Conservation (phyloP, 2,329 filamentous ascomycete genomes). For the Cladosporium colombiae region DNA sequence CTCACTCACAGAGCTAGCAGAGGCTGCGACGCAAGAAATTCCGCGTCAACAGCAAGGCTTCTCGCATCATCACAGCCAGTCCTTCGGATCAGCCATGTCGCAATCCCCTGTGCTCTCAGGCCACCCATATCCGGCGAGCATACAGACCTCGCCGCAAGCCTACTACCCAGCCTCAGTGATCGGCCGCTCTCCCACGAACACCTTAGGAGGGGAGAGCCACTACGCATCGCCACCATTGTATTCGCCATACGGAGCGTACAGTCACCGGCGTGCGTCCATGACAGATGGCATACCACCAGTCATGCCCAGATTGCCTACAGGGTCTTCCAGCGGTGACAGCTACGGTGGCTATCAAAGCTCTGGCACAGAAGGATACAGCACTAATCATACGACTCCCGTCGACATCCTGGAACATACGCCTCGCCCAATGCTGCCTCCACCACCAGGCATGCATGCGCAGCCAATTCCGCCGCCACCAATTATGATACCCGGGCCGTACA, state of each 20-base stretch:
- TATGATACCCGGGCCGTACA: conserved; percentile 49
- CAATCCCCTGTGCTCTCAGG: conserved; percentile 32
- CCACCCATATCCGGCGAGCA: conserved; percentile 26
- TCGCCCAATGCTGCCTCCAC: conserved; percentile 35
- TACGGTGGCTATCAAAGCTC: conserved; percentile 32
- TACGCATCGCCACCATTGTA: conserved; percentile 31
- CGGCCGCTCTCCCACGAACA: conserved; percentile 31
- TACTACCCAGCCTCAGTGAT: conserved; percentile 23
- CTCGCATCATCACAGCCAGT: conserved; percentile 32
- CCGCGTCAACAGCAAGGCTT: conserved; percentile 23
- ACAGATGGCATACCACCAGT: conserved; percentile 22
- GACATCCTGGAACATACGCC: conserved; percentile 35
- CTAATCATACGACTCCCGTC: conserved; percentile 38
- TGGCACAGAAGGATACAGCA: conserved; percentile 38
- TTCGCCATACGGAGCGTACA: conserved; percentile 21
- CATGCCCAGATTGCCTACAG: conserved; percentile 30
- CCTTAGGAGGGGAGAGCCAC: conserved; percentile 27
- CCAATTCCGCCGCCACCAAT: conserved; percentile 28
- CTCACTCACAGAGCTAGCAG: conserved; percentile 31
- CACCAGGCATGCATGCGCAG: conserved; percentile 36
- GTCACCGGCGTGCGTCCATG: conserved; percentile 28
- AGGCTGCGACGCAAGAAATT: conserved; percentile 30
- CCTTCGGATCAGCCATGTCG: conserved; percentile 33
- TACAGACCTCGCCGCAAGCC: conserved; percentile 33
- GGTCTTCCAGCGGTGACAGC: conserved; percentile 36